phyloP scores from a whole-genome alignment of 2,329 filamentous ascomycete species.

The Fusarium sarcochroum region DNA sequence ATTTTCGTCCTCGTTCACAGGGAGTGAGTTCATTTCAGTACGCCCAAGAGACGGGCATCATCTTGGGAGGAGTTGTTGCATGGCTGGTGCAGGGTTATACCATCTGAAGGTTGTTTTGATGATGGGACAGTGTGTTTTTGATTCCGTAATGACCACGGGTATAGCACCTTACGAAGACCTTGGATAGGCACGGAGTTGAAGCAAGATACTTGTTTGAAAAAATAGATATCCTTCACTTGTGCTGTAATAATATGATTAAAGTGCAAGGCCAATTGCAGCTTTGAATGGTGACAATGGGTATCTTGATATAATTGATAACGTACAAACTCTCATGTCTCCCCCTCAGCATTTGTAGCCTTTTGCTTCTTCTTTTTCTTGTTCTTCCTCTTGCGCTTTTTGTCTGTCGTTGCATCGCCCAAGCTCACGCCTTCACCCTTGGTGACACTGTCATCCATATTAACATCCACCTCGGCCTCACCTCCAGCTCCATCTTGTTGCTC shows the following conservation, averaged over 20 bases:
- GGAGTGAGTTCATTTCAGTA: conserved; percentile 22
- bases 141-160: conserved; percentile 7
- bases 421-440: conserved; percentile 31
- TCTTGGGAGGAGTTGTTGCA: conserved; percentile 33
- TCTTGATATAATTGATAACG: conserved; percentile 10
- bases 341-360: conserved; percentile 37
- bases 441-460: conserved; percentile 38
- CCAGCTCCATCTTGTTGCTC: conserved; percentile 1
- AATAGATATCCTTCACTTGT: neutral
- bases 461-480: conserved; percentile 37
- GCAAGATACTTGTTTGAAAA: conserved; percentile 5
- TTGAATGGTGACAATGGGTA: conserved; percentile 18
- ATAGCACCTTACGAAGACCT: conserved; percentile 5
- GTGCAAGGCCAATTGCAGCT: neutral
- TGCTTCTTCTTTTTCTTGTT: conserved; percentile 51
- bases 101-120: conserved; percentile 21
- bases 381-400: conserved; percentile 44
- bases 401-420: conserved; percentile 6
- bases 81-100: conserved; percentile 29
- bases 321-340: conserved; percentile 12
- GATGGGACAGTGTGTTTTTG: conserved; percentile 7
- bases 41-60: conserved; percentile 12
- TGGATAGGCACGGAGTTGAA: conserved; percentile 1
- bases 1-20: conserved; percentile 11
- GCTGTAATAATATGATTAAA: neutral